A percentile compares a stretch with the other conserved stretches of the same genome.
These are phyloP conservation scores for Ensete ventricosum DNA, from an alignment of 176 grass and related monocot genomes.

Conservation along the genomic window DNA sequence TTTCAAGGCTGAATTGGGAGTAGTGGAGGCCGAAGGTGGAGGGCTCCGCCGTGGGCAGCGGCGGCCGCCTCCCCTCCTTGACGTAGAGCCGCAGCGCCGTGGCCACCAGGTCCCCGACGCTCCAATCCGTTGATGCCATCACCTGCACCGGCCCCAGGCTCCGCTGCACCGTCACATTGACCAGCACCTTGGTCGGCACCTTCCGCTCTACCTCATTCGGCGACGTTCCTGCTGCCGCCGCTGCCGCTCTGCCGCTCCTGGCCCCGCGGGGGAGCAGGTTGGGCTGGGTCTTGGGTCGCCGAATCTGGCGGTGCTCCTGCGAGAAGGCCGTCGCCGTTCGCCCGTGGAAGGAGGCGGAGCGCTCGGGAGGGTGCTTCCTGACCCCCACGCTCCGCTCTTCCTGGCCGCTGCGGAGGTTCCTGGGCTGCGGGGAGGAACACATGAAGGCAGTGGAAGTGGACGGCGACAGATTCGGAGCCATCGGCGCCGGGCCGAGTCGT, in stretches of 20 bases:
- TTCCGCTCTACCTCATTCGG: constrained; percentile 13
- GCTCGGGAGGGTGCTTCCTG: background rate
- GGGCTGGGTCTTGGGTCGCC: constrained; percentile 14
- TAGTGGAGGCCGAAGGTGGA: constrained; percentile 60
- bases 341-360: constrained; percentile 8
- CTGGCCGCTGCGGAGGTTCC: constrained; percentile 1
- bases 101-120: constrained; percentile 52
- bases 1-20: constrained; percentile 87
- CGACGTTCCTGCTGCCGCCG: constrained; percentile 4
- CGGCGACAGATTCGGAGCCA: constrained; percentile 1
- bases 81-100: constrained; percentile 53
- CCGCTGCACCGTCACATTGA: constrained; percentile 70
- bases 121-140: constrained; percentile 71
- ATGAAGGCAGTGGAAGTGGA: background rate
- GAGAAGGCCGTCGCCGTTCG: background rate
- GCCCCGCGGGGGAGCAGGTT: constrained; percentile 24
- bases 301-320: constrained; percentile 8
- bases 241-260: constrained; percentile 8
- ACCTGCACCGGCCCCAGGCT: constrained; percentile 86
- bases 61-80: constrained; percentile 59
- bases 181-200: constrained; percentile 58
- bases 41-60: constrained; percentile 36
- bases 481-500: too few species aligned
- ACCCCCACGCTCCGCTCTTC: background rate
- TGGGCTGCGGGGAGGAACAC: background rate